Evolutionary conservation across 179 eudicot species (phyloP).

Genomic region (Beta lomatogona): DNA sequence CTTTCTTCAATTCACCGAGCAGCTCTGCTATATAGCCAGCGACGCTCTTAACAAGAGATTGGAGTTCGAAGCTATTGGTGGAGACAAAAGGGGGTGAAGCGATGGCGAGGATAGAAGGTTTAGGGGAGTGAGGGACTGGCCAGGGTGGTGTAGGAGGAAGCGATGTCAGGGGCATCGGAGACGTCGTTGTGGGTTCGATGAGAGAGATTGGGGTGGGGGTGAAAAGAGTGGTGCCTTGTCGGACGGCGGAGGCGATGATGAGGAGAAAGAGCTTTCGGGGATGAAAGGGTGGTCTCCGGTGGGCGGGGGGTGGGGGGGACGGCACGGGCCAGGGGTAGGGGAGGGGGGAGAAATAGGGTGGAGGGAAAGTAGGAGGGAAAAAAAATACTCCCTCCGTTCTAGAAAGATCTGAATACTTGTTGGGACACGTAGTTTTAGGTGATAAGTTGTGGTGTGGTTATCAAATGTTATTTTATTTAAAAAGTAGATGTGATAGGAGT

Average conservation of each 20-base stretch:
- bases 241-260: slow-evolving; percentile 54
- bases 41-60: slow-evolving; percentile 71
- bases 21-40: slow-evolving; percentile 86
- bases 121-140: slow-evolving; percentile 59
- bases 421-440: no score
- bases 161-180: slow-evolving; percentile 67
- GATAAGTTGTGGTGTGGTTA: no score
- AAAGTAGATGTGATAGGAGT: no score
- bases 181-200: slow-evolving; percentile 76
- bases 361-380: no score
- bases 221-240: slow-evolving; percentile 61
- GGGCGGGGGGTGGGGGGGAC: slow-evolving; percentile 36
- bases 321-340: slow-evolving; percentile 41
- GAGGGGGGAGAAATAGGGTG: slow-evolving; percentile 7
- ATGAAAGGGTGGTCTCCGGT: slow-evolving; percentile 14
- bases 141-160: slow-evolving; percentile 61
- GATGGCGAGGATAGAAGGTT: slow-evolving; percentile 65
- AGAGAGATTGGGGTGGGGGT: slow-evolving; percentile 57
- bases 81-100: no score
- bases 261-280: slow-evolving; percentile 27
- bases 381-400: no score
- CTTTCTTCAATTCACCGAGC: slow-evolving; percentile 54
- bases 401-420: no score
- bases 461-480: no score
- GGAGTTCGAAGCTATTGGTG: slow-evolving; percentile 74